Evolutionary conservation across 306 rosid species (phyloP), one percentile per base, ranked within the genome.

Genomic region (Castanea crenata): DNA sequence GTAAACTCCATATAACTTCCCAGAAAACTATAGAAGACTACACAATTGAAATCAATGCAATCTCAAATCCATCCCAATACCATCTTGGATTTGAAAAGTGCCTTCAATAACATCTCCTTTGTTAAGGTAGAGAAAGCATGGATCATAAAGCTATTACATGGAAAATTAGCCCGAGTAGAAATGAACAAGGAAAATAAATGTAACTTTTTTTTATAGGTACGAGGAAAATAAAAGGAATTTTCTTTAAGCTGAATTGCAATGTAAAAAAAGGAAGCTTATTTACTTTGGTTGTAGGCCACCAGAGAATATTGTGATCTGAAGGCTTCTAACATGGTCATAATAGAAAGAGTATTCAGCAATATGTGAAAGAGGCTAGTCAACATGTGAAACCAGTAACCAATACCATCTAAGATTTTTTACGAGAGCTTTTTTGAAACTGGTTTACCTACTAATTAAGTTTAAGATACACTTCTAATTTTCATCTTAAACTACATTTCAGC

Each of bases 1-100:
- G 75, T 25, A 21, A 71, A 19, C 75, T 35, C 67, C n/a, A 29
- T 64, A 63, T 56, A 63, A 76, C 55, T 59, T 35, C 56, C 55
- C 21, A 63, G 71, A 2, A 70, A 21, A 25, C 21, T 29, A 15
- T 4, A 14, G n/a, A 12, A 62, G 68, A 62, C 35, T 18, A 51
- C 25, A 18, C 34, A 31, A 13, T 27, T 62, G 13, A 25, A 62
- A 62, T 62, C 68, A 64, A 29, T 6, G 46, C 44, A 64, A 16
- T 16, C 32, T 16, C 18, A 29, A 31, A 64, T 14, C 41, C 31
- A 29, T 64, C 20, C 16, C 70, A 29, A 15, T 31, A 7, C 10
- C 46, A 15, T 27, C 7, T 32, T 2, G 13, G 44, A 18, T 38
- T 35, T 2, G 7, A 31, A 64, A 64, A 64, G 31, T 15, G 41